Conservation (phyloP, 495 filamentous ascomycete genomes). For the Rhizodiscina lignyota region DNA sequence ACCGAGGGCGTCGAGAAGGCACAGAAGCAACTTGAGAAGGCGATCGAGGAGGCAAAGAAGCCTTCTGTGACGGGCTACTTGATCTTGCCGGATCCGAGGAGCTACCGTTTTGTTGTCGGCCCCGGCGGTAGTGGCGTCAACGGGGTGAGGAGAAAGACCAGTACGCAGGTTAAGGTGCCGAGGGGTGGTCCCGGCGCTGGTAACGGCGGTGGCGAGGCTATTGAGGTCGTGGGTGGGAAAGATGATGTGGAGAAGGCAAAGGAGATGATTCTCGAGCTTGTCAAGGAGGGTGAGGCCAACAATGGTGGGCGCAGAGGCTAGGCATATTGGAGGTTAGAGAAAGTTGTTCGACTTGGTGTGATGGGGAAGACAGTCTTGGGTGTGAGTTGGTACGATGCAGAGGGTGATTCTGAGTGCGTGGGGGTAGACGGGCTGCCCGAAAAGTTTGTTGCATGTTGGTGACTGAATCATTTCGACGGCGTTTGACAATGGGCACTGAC, state of each 20-base stretch:
- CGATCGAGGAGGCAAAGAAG: conserved; percentile 53
- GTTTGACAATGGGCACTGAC: too few relatives aligned
- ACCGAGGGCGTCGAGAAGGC: conserved; percentile 60
- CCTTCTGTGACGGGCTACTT: conserved; percentile 69
- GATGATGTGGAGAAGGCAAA: conserved; percentile 77
- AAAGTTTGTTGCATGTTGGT: too few relatives aligned
- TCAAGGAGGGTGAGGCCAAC: too few relatives aligned
- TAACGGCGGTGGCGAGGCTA: conserved; percentile 62
- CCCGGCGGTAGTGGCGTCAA: conserved; percentile 83
- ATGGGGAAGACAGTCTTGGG: too few relatives aligned
- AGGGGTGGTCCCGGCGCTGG: too few relatives aligned
- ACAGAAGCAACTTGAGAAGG: conserved; percentile 49
- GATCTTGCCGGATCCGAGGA: conserved; percentile 72
- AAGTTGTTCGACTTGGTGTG: too few relatives aligned
- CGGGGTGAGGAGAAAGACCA: conserved; percentile 76
- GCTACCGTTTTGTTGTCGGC: conserved; percentile 82
- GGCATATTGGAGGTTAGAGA: too few relatives aligned
- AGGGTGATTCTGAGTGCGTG: too few relatives aligned
- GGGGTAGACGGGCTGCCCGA: too few relatives aligned
- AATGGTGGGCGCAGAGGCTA: too few relatives aligned
- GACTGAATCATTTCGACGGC: too few relatives aligned
- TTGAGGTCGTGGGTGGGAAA: conserved; percentile 65
- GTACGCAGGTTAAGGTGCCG: conserved; percentile 82
- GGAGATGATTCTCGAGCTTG: conserved; percentile 71
- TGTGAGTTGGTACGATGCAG: too few relatives aligned